These are phyloP conservation scores for Limtongia smithiae DNA, from an alignment of 805 yeast species.

Conservation along the genomic window DNA sequence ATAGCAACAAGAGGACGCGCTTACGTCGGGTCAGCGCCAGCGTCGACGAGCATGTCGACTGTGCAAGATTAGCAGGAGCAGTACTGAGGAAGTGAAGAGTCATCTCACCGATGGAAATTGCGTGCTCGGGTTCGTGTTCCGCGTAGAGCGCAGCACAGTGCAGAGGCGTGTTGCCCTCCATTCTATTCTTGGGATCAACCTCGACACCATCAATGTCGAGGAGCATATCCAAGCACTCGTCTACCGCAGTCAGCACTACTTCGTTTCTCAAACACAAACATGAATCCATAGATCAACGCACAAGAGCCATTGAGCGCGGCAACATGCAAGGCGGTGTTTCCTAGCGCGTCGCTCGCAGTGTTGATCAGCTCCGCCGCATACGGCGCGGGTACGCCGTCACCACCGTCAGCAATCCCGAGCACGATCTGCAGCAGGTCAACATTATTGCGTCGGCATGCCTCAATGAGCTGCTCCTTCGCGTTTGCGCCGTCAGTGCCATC, in stretches of 20 bases:
- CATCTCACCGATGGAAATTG: slow-evolving; percentile 57
- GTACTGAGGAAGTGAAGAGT: too few relatives aligned
- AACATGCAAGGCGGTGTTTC: slow-evolving; percentile 76
- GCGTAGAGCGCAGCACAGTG: slow-evolving; percentile 80
- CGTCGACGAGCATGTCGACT: slow-evolving; percentile 77
- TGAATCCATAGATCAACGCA: slow-evolving; percentile 9
- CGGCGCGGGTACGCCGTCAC: slow-evolving; percentile 22
- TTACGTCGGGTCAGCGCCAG: slow-evolving; percentile 75
- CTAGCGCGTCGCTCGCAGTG: slow-evolving; percentile 66
- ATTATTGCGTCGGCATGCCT: slow-evolving; percentile 85
- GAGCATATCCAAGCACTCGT: slow-evolving; percentile 76
- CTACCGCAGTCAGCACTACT: slow-evolving; percentile 10
- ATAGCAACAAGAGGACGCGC: neutral
- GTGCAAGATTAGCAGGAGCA: neutral
- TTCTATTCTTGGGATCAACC: slow-evolving; percentile 70
- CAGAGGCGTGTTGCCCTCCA: slow-evolving; percentile 82
- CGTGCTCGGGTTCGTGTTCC: slow-evolving; percentile 78
- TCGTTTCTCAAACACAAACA: neutral
- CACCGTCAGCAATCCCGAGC: slow-evolving; percentile 43
- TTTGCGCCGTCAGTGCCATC: slow-evolving; percentile 61
- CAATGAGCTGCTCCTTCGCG: slow-evolving; percentile 72
- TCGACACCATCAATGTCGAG: slow-evolving; percentile 89
- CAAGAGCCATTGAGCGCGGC: slow-evolving; percentile 76
- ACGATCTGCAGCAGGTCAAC: slow-evolving; percentile 64
- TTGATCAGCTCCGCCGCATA: slow-evolving; percentile 56